Conservation (phyloP, 129 eudicot species). For the Chrysanthemum lavandulifolium region DNA sequence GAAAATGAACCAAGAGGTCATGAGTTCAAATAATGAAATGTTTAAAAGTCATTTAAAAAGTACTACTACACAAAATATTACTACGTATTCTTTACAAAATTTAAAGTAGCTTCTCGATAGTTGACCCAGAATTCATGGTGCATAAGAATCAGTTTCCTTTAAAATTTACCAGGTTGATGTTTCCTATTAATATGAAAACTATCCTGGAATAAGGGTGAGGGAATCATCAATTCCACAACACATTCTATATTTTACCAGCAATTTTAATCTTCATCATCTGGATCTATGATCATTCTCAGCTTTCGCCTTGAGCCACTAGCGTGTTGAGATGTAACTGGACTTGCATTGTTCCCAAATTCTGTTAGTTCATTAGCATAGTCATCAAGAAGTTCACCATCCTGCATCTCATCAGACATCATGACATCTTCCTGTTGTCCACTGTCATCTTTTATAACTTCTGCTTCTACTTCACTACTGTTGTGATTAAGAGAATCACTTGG, state of each 20-base stretch:
- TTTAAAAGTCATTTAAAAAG: no score
- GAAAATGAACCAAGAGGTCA: no score
- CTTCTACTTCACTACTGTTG: constrained; percentile 26
- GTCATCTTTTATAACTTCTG: constrained; percentile 22
- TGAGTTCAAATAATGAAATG: no score
- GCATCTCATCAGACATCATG: constrained; percentile 25
- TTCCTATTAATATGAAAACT: background rate
- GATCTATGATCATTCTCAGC: constrained; percentile 57
- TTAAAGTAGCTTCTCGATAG: no score
- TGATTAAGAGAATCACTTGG: constrained; percentile 8
- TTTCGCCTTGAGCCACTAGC: constrained; percentile 50
- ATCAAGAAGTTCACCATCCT: constrained; percentile 32
- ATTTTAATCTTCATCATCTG: constrained; percentile 48
- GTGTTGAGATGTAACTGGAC: constrained; percentile 27
- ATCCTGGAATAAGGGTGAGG: background rate
- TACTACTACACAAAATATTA: no score
- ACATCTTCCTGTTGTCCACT: constrained; percentile 18
- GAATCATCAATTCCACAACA: background rate
- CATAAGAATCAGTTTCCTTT: no score
- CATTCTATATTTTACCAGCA: constrained; percentile 12
- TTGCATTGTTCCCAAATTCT: constrained; percentile 43
- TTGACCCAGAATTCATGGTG: no score
- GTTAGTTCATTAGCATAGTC: constrained; percentile 43
- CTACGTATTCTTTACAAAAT: no score
- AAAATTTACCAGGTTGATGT: no score